Evolutionary conservation across 2,329 filamentous ascomycete genomes (phyloP).

Genomic region (Zymoseptoria brevis): DNA sequence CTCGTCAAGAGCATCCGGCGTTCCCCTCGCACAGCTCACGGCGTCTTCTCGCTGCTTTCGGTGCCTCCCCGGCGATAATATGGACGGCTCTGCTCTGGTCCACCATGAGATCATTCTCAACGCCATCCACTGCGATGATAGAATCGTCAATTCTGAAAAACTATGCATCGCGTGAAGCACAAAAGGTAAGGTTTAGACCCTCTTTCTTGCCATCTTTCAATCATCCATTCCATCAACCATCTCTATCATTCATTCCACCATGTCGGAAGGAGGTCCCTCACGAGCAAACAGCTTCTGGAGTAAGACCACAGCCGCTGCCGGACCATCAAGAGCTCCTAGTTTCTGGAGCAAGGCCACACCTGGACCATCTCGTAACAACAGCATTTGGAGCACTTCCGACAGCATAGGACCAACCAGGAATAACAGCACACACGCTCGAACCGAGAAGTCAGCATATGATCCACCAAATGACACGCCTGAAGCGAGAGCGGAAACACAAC

Average conservation of each 20-base stretch:
- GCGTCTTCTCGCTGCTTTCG: slow-evolving; percentile 12
- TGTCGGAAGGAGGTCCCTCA: slow-evolving; percentile 11
- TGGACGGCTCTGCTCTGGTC: slow-evolving; percentile 12
- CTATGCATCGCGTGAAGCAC: slow-evolving; percentile 5
- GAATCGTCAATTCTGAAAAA: neutral
- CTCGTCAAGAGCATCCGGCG: neutral
- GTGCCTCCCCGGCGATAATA: slow-evolving; percentile 14
- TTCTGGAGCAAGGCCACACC: slow-evolving; percentile 14
- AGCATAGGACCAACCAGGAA: slow-evolving; percentile 16
- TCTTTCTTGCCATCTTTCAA: neutral
- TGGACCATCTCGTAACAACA: slow-evolving; percentile 3
- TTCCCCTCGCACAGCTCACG: neutral
- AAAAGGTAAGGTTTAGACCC: slow-evolving; percentile 14
- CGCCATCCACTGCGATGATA: slow-evolving; percentile 1
- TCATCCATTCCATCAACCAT: neutral
- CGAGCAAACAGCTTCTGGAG: slow-evolving; percentile 17
- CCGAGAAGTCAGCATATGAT: slow-evolving; percentile 14
- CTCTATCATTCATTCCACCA: neutral
- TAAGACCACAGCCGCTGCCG: slow-evolving; percentile 6
- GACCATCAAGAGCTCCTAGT: slow-evolving; percentile 16
- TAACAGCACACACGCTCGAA: slow-evolving; percentile 15
- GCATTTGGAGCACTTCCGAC: neutral
- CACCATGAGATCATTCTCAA: slow-evolving; percentile 18
- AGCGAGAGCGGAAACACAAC: slow-evolving; percentile 15
- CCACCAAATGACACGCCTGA: slow-evolving; percentile 18